Percentiles rank a stretch among this genome's conserved stretches.
phyloP scores from a whole-genome alignment of 352 stramenopile genomes.

The Globisporangium echinulatum region DNA sequence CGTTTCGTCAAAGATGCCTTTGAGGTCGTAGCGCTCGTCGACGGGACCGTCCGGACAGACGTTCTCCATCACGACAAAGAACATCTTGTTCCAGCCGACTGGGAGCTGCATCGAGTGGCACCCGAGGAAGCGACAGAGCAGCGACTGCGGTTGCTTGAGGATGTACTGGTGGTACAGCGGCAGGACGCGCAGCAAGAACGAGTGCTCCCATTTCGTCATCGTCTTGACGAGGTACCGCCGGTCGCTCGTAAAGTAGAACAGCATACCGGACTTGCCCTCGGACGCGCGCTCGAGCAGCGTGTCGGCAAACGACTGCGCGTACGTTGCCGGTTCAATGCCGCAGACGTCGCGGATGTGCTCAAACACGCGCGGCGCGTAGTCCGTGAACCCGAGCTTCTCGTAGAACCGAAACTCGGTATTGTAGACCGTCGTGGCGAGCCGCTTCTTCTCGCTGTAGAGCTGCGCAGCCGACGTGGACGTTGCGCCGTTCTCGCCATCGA shows the following conservation, averaged over 20 bases:
- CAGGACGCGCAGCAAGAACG: slow-evolving; percentile 74
- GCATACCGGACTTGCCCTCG: slow-evolving; percentile 81
- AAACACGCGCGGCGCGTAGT: slow-evolving; percentile 83
- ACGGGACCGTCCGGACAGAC: slow-evolving; percentile 71
- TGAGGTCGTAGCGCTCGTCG: slow-evolving; percentile 80
- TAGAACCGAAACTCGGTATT: slow-evolving; percentile 81
- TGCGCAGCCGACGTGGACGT: too few relatives aligned
- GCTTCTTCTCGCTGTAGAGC: slow-evolving; percentile 81
- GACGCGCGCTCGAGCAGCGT: slow-evolving; percentile 79
- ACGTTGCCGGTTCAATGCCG: slow-evolving; percentile 68
- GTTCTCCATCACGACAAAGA: slow-evolving; percentile 88
- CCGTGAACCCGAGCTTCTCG: slow-evolving; percentile 82
- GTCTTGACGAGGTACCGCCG: slow-evolving; percentile 85
- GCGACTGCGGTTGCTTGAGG: slow-evolving; percentile 69
- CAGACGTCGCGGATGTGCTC: slow-evolving; percentile 77
- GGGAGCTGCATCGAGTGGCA: slow-evolving; percentile 88
- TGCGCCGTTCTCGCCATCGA: slow-evolving; percentile 41
- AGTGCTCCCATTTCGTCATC: slow-evolving; percentile 86
- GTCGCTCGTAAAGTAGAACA: slow-evolving; percentile 87
- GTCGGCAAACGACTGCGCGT: slow-evolving; percentile 80
- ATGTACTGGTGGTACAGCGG: slow-evolving; percentile 85
- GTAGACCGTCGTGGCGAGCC: slow-evolving; percentile 74
- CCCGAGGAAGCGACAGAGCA: slow-evolving; percentile 76
- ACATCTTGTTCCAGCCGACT: slow-evolving; percentile 88
- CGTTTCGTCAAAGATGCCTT: slow-evolving; percentile 75